Evolutionary conservation across 768 basidiomycete genomes (phyloP), one percentile per base, ranked within the genome.

Genomic region (Rubroboletus satanas): DNA sequence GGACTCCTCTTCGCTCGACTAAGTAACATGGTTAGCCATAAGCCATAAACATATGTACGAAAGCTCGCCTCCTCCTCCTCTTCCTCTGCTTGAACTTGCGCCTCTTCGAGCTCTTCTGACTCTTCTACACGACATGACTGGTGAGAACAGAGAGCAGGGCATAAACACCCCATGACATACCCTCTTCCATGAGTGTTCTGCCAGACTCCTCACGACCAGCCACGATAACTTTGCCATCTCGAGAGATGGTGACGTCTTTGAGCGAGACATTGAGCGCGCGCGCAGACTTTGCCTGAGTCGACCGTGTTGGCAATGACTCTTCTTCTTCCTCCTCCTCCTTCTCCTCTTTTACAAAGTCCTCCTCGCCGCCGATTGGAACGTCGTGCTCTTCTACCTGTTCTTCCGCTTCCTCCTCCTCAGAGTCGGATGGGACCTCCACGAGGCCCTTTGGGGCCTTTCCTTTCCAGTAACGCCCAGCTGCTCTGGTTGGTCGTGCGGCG

Each of bases 1-100:
- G 0, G 85, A 88, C 48, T 84, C 85, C 71, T 95, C 93, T 74
- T 95, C 93, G 71, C 90, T 93, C 36, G 90, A 90, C 88, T 92
- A 55, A 42, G 44, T 28, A 52, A 56, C 55, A 56, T 52, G 46
- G 55, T 64, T 46, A 65, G 58, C 51, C 23, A 45, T 46, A 57
- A 49, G 49, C 52, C 50, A 58, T 23, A n/a, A 33, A 18, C 3
- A 31, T 53, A 46, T 23, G 26, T 12, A 44, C 38, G 15, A 49
- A 46, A 29, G 68, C 77, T 29, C 61, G 82, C 82, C 75, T 70
- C 68, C 31, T 66, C 66, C 29, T 70, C 73, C 45, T 69, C 57
- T 12, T 52, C 72, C 15, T 66, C 69, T 31, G 61, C 72, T 18
- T 68, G 69, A 31, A 68, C 77, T 31, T 76, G 75, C n/a, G 75